Conservation (phyloP, 306 rosid species). For the Vigna angularis region DNA sequence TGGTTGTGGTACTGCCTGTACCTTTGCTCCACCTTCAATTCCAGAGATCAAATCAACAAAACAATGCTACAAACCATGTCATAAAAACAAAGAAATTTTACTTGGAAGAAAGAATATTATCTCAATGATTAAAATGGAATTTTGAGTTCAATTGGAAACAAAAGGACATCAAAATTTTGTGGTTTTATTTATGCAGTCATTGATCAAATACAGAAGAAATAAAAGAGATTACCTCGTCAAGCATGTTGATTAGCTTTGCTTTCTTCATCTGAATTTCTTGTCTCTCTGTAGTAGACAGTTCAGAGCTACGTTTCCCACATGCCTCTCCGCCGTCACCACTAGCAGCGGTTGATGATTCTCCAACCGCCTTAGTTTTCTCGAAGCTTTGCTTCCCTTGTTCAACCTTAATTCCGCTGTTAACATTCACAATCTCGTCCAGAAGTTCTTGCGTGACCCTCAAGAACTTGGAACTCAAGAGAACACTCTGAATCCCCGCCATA, state of each 20-base stretch:
- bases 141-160: neutral
- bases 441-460: conserved; percentile 91
- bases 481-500: conserved; percentile 80
- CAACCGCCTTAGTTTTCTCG: conserved; percentile 55
- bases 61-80: neutral
- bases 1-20: conserved; percentile 91
- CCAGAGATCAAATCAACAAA: neutral
- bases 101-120: neutral
- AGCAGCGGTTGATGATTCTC: conserved; percentile 60
- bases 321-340: conserved; percentile 67
- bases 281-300: conserved; percentile 81
- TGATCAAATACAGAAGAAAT: neutral
- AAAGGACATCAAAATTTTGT: neutral
- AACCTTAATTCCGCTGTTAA: conserved; percentile 62
- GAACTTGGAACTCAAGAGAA: conserved; percentile 80
- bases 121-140: neutral
- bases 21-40: conserved; percentile 84
- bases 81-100: no score
- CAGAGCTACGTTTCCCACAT: conserved; percentile 60
- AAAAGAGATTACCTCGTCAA: conserved; percentile 73
- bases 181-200: neutral
- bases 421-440: conserved; percentile 85
- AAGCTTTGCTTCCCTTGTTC: conserved; percentile 55
- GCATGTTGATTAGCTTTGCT: conserved; percentile 90
- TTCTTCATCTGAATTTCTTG: conserved; percentile 98